Conservation (phyloP, 1,284 basidiomycete genomes). For the Ustilago loliicola region DNA sequence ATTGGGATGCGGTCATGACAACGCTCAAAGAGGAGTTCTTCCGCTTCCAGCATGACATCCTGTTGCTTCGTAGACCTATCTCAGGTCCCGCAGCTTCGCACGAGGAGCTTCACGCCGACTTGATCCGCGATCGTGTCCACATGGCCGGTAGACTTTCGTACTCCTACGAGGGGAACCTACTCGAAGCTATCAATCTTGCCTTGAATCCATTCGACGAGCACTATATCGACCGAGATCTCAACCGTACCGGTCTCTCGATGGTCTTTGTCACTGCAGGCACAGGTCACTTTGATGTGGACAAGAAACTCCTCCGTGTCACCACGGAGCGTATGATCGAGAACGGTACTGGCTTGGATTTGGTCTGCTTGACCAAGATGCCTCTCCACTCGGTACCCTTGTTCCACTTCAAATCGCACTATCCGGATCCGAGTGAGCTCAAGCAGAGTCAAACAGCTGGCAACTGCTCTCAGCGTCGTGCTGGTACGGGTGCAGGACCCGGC, state of each 20-base stretch:
- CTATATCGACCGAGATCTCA: slow-evolving; percentile 94
- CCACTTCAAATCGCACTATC: slow-evolving; percentile 61
- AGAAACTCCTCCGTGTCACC: slow-evolving; percentile 88
- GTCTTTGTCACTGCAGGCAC: slow-evolving; percentile 93
- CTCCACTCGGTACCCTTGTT: slow-evolving; percentile 80
- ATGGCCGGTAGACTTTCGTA: slow-evolving; percentile 79
- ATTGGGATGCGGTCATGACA: slow-evolving; percentile 88
- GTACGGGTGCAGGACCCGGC: slow-evolving; percentile 34
- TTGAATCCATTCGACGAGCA: slow-evolving; percentile 94
- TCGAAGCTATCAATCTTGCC: slow-evolving; percentile 93
- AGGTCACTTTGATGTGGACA: slow-evolving; percentile 92
- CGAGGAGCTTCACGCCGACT: slow-evolving; percentile 56
- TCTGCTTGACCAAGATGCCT: slow-evolving; percentile 91
- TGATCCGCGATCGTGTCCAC: slow-evolving; percentile 60
- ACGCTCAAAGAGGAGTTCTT: slow-evolving; percentile 81
- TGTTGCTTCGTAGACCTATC: slow-evolving; percentile 60
- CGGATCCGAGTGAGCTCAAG: slow-evolving; percentile 44
- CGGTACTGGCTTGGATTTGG: slow-evolving; percentile 88
- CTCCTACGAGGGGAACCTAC: slow-evolving; percentile 93
- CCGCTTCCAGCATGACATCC: slow-evolving; percentile 69
- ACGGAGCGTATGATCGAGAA: slow-evolving; percentile 96
- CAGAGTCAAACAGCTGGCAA: slow-evolving; percentile 22
- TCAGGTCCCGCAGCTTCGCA: slow-evolving; percentile 56
- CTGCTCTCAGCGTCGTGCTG: slow-evolving; percentile 24
- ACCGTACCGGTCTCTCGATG: slow-evolving; percentile 87